phyloP scores from a whole-genome alignment of 495 filamentous ascomycete species.

The Aspergillus biplanus region DNA sequence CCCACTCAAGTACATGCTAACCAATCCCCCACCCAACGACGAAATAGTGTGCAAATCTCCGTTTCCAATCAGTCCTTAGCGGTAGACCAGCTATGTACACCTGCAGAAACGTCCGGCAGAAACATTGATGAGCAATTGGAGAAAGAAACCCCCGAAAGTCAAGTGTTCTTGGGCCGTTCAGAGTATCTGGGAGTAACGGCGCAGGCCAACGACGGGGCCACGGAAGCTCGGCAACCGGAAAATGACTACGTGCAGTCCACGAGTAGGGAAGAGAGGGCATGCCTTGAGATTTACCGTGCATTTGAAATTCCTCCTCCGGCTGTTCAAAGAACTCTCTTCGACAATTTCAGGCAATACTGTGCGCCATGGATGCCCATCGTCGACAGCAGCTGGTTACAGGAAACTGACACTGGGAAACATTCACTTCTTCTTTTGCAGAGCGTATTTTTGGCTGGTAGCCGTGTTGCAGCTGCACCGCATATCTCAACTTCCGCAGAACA shows the following conservation, averaged over 20 bases:
- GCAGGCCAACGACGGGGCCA: not conserved
- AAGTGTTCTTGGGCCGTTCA: not conserved
- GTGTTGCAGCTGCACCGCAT: not conserved
- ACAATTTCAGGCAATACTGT: not conserved
- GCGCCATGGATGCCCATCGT: not conserved
- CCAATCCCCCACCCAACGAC: no score
- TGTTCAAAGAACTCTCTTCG: not conserved
- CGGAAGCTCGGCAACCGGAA: not conserved
- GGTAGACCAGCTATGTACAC: not conserved
- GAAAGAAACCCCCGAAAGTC: not conserved
- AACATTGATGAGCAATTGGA: not conserved
- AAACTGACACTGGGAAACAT: not conserved
- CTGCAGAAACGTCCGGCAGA: not conserved
- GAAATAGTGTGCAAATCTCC: not conserved
- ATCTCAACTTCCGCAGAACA: not conserved
- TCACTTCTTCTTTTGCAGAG: not conserved
- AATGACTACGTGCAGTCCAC: not conserved
- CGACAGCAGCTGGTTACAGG: not conserved
- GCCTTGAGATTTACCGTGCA: not conserved
- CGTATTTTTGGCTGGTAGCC: not conserved
- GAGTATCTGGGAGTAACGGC: not conserved
- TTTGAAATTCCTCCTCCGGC: not conserved
- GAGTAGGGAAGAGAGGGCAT: not conserved
- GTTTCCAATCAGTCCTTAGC: not conserved
- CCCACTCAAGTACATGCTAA: not conserved